These are phyloP conservation scores for Phytophthora pseudosyringae DNA, from an alignment of 352 stramenopile genomes.

Conservation along the genomic window DNA sequence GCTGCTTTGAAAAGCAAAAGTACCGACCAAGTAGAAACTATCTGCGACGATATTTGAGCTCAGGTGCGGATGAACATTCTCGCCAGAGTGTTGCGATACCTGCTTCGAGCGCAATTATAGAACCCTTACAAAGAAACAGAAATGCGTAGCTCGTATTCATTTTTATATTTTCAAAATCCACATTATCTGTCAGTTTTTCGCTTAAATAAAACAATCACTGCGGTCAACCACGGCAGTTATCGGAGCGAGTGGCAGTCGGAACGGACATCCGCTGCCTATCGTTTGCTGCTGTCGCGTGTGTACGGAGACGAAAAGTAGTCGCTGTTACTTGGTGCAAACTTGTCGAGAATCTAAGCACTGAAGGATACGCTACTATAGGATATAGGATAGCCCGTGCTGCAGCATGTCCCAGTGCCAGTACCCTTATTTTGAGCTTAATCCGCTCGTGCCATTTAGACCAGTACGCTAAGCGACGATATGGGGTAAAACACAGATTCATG, in stretches of 20 bases:
- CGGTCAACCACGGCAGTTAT: too few relatives aligned
- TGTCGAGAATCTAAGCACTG: constrained; percentile 47
- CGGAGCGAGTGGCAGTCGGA: too few relatives aligned
- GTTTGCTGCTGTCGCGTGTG: constrained; percentile 42
- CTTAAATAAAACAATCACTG: too few relatives aligned
- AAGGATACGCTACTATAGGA: constrained; percentile 55
- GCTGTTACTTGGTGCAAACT: constrained; percentile 52
- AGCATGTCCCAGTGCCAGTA: constrained; percentile 63
- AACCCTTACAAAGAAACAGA: too few relatives aligned
- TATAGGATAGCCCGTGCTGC: constrained; percentile 37
- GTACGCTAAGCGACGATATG: constrained; percentile 41
- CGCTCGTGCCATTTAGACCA: constrained; percentile 52
- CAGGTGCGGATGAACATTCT: constrained; percentile 52
- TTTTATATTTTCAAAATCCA: too few relatives aligned
- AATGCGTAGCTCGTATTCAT: too few relatives aligned
- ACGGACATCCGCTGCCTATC: too few relatives aligned
- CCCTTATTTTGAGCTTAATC: constrained; percentile 73
- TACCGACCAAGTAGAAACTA: constrained; percentile 57
- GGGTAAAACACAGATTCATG: constrained; percentile 62
- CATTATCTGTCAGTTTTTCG: too few relatives aligned
- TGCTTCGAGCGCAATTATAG: too few relatives aligned
- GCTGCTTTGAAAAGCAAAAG: constrained; percentile 46
- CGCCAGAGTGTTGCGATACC: too few relatives aligned
- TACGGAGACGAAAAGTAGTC: constrained; percentile 58
- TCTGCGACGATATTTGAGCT: constrained; percentile 59